Evolutionary conservation across 148 eudicot genomes (phyloP), one percentile per base, ranked within the genome.

Genomic region (Chenopodium berlandieri): DNA sequence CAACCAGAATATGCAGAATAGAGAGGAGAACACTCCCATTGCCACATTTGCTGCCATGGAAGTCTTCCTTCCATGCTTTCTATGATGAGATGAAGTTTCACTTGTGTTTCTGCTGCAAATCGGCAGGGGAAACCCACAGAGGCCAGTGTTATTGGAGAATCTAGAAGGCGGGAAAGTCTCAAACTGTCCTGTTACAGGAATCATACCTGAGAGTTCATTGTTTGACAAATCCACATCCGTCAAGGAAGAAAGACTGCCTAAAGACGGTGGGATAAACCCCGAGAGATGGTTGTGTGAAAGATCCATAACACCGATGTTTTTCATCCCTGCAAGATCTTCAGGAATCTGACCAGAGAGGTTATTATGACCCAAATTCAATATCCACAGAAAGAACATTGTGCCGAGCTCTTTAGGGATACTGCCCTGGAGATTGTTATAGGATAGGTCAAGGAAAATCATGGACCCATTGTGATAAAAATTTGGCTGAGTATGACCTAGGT

Each of bases 371-470:
- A 95, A 83, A 84, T 91, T 90, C 84, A 95, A 71, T 73, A 93
- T 89, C 0, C 74, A 78, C 22, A 90, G 86, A 79, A 91, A 93
- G 78, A 84, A 86, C 95, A 91, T 88, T 75, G 83, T 79, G 14
- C 98, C 95, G 0, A 93, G 86, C 86, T 95, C 95, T 80, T 89
- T 92, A 0, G 97, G 98, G n/a, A 95, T 88, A 78, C 88, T 82
- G 74, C 97, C 98, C 62, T 78, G 89, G 79, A 95, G 82, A 54
- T 54, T 83, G 84, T 94, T 94, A 76, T 83, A 81, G 10, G 97
- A 91, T 48, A 94, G 83, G 75, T 92, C 95, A 16, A 95, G 92
- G 85, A 90, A 90, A 62, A 92, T 91, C 97, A 95, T 88, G 4
- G 98, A 90, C 27, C 95, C 97, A 54, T 93, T 90, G 78, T 93